A percentile compares a stretch with the other conserved stretches of the same genome.
Conservation (phyloP, 176 grass and related monocot genomes). For the Ananas comosus region DNA sequence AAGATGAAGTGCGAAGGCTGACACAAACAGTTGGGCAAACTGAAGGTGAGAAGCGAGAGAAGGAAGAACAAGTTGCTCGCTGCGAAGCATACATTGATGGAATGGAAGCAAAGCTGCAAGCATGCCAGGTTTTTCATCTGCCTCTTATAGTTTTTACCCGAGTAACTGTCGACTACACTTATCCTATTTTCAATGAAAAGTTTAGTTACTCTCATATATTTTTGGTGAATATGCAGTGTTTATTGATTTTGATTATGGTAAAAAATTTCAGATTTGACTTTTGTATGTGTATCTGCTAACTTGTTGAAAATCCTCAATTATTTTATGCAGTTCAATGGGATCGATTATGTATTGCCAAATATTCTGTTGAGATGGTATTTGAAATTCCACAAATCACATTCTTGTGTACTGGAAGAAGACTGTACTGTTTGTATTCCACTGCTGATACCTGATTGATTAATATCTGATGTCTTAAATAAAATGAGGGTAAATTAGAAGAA, state of each 20-base stretch:
- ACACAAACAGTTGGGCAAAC: conserved; percentile 56
- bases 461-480: too few relatives aligned
- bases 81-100: conserved; percentile 84
- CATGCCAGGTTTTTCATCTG: conserved; percentile 53
- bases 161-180: background rate
- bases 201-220: background rate
- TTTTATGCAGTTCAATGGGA: too few relatives aligned
- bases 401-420: too few relatives aligned
- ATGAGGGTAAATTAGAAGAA: too few relatives aligned
- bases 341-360: too few relatives aligned
- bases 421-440: too few relatives aligned
- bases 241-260: too few relatives aligned
- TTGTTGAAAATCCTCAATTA: too few relatives aligned
- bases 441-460: too few relatives aligned
- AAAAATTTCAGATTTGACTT: background rate
- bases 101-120: conserved; percentile 87
- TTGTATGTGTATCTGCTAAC: background rate
- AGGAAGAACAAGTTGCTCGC: conserved; percentile 74
- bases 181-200: conserved; percentile 1
- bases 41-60: conserved; percentile 77
- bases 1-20: conserved; percentile 70
- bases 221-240: background rate
- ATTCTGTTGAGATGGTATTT: too few relatives aligned
- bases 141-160: background rate
- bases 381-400: too few relatives aligned